Conservation (phyloP, 1,284 basidiomycete genomes). For the Malassezia slooffiae region DNA sequence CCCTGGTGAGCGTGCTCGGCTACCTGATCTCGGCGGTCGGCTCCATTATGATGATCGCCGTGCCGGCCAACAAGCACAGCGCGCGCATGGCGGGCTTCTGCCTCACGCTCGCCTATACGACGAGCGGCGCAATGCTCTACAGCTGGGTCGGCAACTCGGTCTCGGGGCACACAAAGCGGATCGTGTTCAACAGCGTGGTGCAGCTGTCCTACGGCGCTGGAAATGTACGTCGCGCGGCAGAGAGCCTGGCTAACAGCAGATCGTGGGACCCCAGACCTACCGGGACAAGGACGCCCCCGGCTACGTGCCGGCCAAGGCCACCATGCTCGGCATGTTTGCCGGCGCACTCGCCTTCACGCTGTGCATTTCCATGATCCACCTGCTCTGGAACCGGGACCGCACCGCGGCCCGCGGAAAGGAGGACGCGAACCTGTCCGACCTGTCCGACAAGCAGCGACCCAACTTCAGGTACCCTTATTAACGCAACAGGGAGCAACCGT, state of each 20-base stretch:
- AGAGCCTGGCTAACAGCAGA: too few relatives aligned
- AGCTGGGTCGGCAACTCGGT: slow-evolving; percentile 17
- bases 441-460: slow-evolving; percentile 37
- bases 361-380: slow-evolving; percentile 22
- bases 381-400: slow-evolving; percentile 27
- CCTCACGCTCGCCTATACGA: slow-evolving; percentile 16
- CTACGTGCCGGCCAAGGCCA: slow-evolving; percentile 36
- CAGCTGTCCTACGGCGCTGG: slow-evolving; percentile 31
- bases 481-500: too few relatives aligned
- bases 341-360: slow-evolving; percentile 17
- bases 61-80: slow-evolving; percentile 14
- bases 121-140: slow-evolving; percentile 23
- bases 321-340: slow-evolving; percentile 34
- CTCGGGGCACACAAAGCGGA: slow-evolving; percentile 32
- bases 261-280: slow-evolving; percentile 36
- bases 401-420: slow-evolving; percentile 2
- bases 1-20: slow-evolving; percentile 28
- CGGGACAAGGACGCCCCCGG: slow-evolving; percentile 21
- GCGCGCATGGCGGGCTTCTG: slow-evolving; percentile 18
- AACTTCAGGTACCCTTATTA: slow-evolving; percentile 41
- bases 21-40: slow-evolving; percentile 25
- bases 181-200: slow-evolving; percentile 26
- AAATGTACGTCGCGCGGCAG: too few relatives aligned
- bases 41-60: slow-evolving; percentile 25
- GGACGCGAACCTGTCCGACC: slow-evolving; percentile 31